Evolutionary conservation across 805 yeast genomes (phyloP).

Genomic region (Starmerella riodocensis): DNA sequence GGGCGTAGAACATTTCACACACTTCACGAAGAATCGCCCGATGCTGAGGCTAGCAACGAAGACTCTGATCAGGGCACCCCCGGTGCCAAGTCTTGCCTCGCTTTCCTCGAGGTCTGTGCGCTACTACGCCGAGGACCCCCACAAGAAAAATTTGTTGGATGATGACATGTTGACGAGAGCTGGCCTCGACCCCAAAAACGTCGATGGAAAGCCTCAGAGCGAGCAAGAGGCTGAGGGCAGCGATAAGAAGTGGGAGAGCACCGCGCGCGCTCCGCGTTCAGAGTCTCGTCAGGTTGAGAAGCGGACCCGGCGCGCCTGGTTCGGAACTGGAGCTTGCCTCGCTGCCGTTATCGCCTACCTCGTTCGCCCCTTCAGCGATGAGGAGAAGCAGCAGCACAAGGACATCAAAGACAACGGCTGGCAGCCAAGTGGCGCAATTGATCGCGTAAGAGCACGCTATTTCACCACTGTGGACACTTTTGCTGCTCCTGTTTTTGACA

Average conservation of each 20-base stretch:
- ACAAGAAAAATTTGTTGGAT: constrained; percentile 37
- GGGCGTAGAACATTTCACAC: too few relatives aligned
- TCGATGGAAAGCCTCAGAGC: constrained; percentile 9
- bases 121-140: constrained; percentile 1
- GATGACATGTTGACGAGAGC: constrained; percentile 76
- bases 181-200: constrained; percentile 52
- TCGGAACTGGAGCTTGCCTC: constrained; percentile 27
- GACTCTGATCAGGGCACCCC: constrained; percentile 4
- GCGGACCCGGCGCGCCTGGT: constrained; percentile 60
- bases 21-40: background rate
- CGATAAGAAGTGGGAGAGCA: constrained; percentile 41
- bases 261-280: constrained; percentile 30
- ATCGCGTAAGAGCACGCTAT: constrained; percentile 58
- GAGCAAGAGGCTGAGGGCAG: constrained; percentile 15
- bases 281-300: constrained; percentile 33
- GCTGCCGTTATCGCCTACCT: constrained; percentile 52
- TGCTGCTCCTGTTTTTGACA: constrained; percentile 87
- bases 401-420: constrained; percentile 54
- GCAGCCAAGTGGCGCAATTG: constrained; percentile 45
- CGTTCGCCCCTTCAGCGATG: constrained; percentile 75
- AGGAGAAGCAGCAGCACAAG: constrained; percentile 48
- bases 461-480: constrained; percentile 66
- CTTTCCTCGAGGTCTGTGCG: background rate
- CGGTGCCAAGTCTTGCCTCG: background rate
- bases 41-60: constrained; percentile 6